Base-by-base conservation (phyloP, 139 green algal species). In the Bryopsis sp. region DNA sequence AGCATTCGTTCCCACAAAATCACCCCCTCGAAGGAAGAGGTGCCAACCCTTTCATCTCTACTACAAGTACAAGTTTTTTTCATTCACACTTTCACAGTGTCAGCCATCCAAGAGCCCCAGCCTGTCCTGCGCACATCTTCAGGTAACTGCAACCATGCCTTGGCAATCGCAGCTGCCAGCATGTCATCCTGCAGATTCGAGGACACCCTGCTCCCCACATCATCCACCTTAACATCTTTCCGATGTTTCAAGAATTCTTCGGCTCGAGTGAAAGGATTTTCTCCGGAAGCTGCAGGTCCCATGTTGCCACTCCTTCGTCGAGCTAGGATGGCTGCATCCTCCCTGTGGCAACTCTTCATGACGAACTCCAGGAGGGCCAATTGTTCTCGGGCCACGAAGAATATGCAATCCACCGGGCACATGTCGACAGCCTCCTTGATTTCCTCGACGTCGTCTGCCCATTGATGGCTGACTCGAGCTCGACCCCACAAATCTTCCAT, bases 321-420 rank as follows among this genome's bases (percentile, higher is more conserved):
- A 8, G 64, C 77, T 58, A 83, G 70, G 47, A 83, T 66, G 19
- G 66, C 73, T 4, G 63, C 54, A 48, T 76, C 71, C 61, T 83
- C 77, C 1, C 77, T 39, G 34, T 73, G 61, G 62, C 77, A 83
- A 1, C n/a, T 34, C 67, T 78, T 78, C 48, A 78, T 70, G 28
- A 83, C 70, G 28, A 72, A 83, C 67, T 81, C 75, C 34, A 81
- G 48, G 24, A 79, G 72, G 1, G 76, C 60, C 35, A 78, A 43
- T 67, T 75, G 72, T 4, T 57, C 26, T 33, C 50, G 28, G 31
- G 32, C 48, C 24, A 78, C 69, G 39, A 69, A 77, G 67, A 71
- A 31, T 19, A 82, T 82, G 72, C 76, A 79, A 64, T 79, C 67
- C 28, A 82, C 72, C 15, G 76, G 76, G 67, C 76, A 82, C 48